A percentile compares a stretch with the other conserved stretches of the same genome.
These are phyloP conservation scores for Phytopythium mirpurense DNA, from an alignment of 352 stramenopile genomes.

Conservation along the genomic window DNA sequence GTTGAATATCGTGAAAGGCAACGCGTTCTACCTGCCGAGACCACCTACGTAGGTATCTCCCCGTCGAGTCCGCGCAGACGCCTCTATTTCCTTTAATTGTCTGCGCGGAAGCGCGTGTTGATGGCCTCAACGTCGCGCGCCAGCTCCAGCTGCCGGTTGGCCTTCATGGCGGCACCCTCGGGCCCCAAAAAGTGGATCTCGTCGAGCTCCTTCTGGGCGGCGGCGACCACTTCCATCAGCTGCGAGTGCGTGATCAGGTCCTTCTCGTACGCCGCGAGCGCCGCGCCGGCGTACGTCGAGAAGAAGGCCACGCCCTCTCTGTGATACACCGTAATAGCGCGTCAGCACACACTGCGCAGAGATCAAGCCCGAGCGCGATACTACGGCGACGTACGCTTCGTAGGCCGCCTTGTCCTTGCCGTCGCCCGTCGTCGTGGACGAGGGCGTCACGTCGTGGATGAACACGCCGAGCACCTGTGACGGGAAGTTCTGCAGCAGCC, in stretches of 20 bases:
- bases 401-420: conserved; percentile 55
- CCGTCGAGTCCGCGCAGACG: not conserved
- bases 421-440: conserved; percentile 50
- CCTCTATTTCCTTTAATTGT: conserved; percentile 7
- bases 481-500: conserved; percentile 45
- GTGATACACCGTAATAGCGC: not conserved
- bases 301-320: conserved; percentile 78
- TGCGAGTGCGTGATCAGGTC: conserved; percentile 47
- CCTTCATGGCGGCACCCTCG: conserved; percentile 32
- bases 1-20: not conserved
- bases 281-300: conserved; percentile 60
- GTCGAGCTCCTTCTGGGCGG: conserved; percentile 42
- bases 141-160: conserved; percentile 30
- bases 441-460: conserved; percentile 76
- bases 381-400: conserved; percentile 32
- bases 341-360: too few relatives aligned
- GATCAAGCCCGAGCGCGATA: too few relatives aligned
- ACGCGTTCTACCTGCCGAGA: not conserved
- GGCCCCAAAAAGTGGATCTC: conserved; percentile 39
- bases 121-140: conserved; percentile 35
- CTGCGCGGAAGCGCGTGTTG: conserved; percentile 8
- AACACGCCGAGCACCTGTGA: conserved; percentile 66
- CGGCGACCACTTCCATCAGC: conserved; percentile 33
- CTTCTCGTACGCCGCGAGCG: conserved; percentile 48
- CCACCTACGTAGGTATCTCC: too few relatives aligned